Evolutionary conservation across 768 basidiomycete genomes (phyloP).

Genomic region (Pisolithus marmoratus): DNA sequence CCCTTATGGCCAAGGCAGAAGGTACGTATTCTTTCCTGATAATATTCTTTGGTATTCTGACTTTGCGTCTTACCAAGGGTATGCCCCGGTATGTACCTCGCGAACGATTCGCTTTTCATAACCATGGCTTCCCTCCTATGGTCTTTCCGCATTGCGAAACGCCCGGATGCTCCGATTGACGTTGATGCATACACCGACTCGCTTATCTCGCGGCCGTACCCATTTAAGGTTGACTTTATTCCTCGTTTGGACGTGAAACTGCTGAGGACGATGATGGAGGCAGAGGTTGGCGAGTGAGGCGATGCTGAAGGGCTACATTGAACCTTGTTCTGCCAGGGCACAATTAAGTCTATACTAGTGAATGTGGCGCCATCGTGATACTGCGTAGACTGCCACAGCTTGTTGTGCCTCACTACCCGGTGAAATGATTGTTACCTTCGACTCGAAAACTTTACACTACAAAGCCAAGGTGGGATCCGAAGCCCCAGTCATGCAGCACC

Average conservation of each 20-base stretch:
- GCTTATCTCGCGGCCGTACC: conserved; percentile 49
- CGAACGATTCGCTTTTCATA: conserved; percentile 46
- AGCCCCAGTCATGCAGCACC: too few species aligned
- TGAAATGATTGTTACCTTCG: too few species aligned
- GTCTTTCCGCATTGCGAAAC: conserved; percentile 50
- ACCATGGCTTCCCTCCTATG: conserved; percentile 57
- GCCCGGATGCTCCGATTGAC: conserved; percentile 49
- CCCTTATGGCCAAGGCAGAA: conserved; percentile 50
- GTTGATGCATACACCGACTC: conserved; percentile 50
- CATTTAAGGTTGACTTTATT: conserved; percentile 52
- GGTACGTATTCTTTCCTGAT: conserved; percentile 10
- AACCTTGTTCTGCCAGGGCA: not conserved
- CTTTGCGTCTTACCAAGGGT: conserved; percentile 29
- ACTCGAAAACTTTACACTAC: too few species aligned
- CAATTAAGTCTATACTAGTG: too few species aligned
- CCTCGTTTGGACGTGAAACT: conserved; percentile 29
- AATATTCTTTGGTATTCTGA: not conserved
- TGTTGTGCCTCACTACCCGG: too few species aligned
- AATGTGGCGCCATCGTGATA: too few species aligned
- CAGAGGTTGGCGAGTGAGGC: not conserved
- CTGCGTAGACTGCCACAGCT: too few species aligned
- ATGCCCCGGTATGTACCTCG: conserved; percentile 53
- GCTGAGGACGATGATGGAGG: conserved; percentile 11
- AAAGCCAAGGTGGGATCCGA: too few species aligned
- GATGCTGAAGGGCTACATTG: not conserved